These are phyloP conservation scores for Collybiopsis luxurians DNA, from an alignment of 768 basidiomycete genomes.

Conservation along the genomic window DNA sequence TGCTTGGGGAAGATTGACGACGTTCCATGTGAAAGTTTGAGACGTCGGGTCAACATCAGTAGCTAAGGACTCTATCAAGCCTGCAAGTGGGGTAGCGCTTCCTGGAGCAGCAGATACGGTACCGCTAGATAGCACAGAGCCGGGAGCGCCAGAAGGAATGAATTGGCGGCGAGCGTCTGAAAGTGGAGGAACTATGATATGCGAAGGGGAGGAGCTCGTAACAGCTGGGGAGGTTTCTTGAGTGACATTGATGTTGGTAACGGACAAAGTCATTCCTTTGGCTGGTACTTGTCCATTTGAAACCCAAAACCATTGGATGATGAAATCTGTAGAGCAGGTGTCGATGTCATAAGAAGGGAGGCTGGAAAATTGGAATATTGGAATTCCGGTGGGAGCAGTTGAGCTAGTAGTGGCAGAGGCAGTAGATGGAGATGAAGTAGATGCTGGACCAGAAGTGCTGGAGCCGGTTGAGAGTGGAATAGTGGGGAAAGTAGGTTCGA, in stretches of 20 bases:
- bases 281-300: background rate
- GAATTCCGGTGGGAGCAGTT: background rate
- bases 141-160: background rate
- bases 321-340: background rate
- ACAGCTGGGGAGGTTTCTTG: background rate
- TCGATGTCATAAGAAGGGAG: background rate
- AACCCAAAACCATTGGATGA: background rate
- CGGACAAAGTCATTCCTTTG: background rate
- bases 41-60: background rate
- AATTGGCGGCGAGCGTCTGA: background rate
- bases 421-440: background rate
- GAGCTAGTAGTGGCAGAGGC: background rate
- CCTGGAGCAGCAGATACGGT: background rate
- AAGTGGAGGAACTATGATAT: background rate
- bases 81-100: background rate
- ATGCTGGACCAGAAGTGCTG: background rate
- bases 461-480: background rate
- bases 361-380: background rate
- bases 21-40: background rate
- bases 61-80: background rate
- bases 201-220: background rate
- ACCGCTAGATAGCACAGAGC: background rate
- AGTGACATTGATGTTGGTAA: conserved; percentile 5
- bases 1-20: background rate
- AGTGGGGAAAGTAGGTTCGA: background rate